These are phyloP conservation scores for Paraglomus occultum DNA, from an alignment of 192 early-diverging fungal genomes.

Conservation along the genomic window DNA sequence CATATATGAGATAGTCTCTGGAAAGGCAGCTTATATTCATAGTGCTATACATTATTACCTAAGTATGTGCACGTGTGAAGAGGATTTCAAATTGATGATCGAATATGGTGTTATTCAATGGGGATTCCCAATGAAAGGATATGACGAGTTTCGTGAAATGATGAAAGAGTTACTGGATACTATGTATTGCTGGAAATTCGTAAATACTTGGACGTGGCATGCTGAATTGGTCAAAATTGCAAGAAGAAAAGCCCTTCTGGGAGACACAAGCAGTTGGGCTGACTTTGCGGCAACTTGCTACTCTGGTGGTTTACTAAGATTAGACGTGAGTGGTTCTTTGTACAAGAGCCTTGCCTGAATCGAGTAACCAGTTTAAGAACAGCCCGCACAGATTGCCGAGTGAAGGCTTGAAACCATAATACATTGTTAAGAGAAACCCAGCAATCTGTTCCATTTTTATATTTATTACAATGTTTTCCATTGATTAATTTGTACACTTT, in stretches of 20 bases:
- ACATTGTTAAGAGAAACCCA: too few relatives aligned
- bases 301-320: background rate
- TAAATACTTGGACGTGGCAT: conserved; percentile 11
- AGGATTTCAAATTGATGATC: conserved; percentile 15
- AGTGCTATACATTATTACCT: conserved; percentile 2
- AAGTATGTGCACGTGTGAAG: conserved; percentile 22
- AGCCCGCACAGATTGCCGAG: too few relatives aligned
- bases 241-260: background rate
- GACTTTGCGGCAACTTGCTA: conserved; percentile 8
- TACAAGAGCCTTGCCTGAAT: conserved; percentile 10
- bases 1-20: conserved; percentile 12
- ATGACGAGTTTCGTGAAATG: background rate
- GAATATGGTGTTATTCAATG: conserved; percentile 23
- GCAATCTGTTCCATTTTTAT: too few relatives aligned
- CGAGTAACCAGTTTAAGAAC: too few relatives aligned
- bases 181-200: conserved; percentile 29
- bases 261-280: conserved; percentile 4
- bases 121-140: conserved; percentile 19
- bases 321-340: background rate
- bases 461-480: too few relatives aligned
- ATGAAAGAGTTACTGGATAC: conserved; percentile 6
- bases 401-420: too few relatives aligned
- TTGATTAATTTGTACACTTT: too few relatives aligned
- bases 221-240: conserved; percentile 24
- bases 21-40: conserved; percentile 15